phyloP scores from a whole-genome alignment of 2,329 filamentous ascomycete genomes.

The Ophiostoma fasciatum region DNA sequence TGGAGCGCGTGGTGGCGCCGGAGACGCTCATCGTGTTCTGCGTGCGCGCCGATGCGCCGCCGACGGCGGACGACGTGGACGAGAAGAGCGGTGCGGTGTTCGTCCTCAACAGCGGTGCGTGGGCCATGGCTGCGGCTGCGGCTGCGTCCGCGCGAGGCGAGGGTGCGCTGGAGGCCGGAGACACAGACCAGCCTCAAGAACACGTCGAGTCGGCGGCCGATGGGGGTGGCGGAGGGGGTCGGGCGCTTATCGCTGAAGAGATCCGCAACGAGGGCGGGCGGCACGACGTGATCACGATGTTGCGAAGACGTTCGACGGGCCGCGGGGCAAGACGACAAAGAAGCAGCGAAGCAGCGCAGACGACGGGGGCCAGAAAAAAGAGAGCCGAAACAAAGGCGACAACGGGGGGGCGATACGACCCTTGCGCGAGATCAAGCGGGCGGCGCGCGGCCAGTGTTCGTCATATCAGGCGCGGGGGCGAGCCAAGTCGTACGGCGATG shows the following conservation, averaged over 20 bases:
- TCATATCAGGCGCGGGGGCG: not conserved
- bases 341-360: not conserved
- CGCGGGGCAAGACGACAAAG: not conserved
- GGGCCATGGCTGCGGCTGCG: slow-evolving; percentile 40
- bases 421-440: not conserved
- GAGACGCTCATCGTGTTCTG: slow-evolving; percentile 34
- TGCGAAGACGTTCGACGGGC: too few species aligned
- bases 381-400: not conserved
- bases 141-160: slow-evolving; percentile 11
- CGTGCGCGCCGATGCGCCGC: slow-evolving; percentile 25
- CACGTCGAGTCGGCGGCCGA: too few species aligned
- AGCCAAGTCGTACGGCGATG: not conserved
- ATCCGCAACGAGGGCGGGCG: not conserved
- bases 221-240: too few species aligned
- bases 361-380: too few species aligned
- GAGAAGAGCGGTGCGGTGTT: slow-evolving; percentile 42
- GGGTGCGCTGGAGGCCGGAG: too few species aligned
- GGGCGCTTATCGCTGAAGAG: not conserved
- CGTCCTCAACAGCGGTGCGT: slow-evolving; percentile 44
- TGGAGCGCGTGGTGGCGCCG: slow-evolving; percentile 34
- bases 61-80: slow-evolving; percentile 25
- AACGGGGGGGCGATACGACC: slow-evolving; percentile 4
- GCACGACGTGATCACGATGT: too few species aligned
- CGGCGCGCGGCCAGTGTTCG: not conserved
- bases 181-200: too few species aligned